Base-by-base conservation (phyloP, 306 rosid species). In the Mucuna pruriens region DNA sequence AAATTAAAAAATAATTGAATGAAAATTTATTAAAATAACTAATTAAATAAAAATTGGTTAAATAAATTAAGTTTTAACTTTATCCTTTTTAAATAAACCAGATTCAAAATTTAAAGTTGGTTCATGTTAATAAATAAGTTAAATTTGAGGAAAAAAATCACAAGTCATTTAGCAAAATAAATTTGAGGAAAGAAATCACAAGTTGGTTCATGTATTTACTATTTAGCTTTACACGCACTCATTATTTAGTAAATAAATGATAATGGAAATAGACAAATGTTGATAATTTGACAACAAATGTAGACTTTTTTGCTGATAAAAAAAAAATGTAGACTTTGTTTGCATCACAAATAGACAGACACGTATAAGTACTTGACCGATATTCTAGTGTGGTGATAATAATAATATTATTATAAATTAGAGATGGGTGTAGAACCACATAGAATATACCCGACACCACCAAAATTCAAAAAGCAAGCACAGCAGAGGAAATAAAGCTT, bases 401-500 rank as follows among this genome's bases (percentile, higher is more conserved):
- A 9, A 1, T 40, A 0, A 52, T 52, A 52, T 17, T 4, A 48
- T 3, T 7, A 52, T 6, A 2, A 52, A n/a, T 17, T 23, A 58
- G 62, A 20, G 76, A 68, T 26, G 45, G 7, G 49, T 61, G 74
- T 83, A 25, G 82, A 83, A 76, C 31, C 9, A 8, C 58, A 15
- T 46, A 33, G 61, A 70, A 69, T 6, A 57, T 69, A 16, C 49
- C 42, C 31, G 33, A 38, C 79, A 61, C 68, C 74, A 70, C 54
- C 38, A 68, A 71, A 46, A 48, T 76, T 69, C 57, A 60, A 46
- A 82, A 67, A 34, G 54, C 25, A 20, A 33, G 2, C 34, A 48
- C 22, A 2, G 25, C 76, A 65, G 17, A 11, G 38, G 29, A n/a
- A 60, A 16, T 40, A 25, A 70, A 38, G 72, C 26, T 19, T 9